Percentiles rank a stretch among this genome's conserved stretches.
Conservation (phyloP, 768 basidiomycete species). For the Suillus decipiens region DNA sequence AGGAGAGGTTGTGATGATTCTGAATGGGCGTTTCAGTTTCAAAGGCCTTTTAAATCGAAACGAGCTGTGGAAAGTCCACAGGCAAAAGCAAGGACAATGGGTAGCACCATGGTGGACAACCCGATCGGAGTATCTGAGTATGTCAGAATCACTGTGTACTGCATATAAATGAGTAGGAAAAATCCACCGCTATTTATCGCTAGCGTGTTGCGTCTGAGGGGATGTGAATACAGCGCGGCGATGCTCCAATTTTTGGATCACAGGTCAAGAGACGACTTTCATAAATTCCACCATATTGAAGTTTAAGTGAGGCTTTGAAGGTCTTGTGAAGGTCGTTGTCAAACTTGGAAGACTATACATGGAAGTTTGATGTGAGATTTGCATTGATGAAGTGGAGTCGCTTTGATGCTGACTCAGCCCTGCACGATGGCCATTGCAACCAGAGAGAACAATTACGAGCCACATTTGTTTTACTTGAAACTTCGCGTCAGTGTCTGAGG, state of each 20-base stretch:
- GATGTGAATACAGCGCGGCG: too few species aligned
- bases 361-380: not conserved
- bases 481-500: too few species aligned
- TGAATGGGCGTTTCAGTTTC: constrained; percentile 19
- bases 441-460: not conserved
- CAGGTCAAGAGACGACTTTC: not conserved
- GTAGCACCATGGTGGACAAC: not conserved
- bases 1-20: not conserved
- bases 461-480: not conserved
- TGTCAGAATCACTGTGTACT: not conserved
- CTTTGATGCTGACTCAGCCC: not conserved
- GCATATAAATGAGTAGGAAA: not conserved
- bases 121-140: not conserved
- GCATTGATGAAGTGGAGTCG: not conserved
- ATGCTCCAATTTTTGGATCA: not conserved
- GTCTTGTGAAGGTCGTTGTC: constrained; percentile 49
- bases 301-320: not conserved
- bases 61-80: not conserved
- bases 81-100: not conserved
- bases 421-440: not conserved
- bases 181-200: not conserved
- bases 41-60: not conserved
- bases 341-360: not conserved
- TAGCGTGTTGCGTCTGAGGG: not conserved
- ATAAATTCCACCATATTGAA: not conserved